phyloP scores from a whole-genome alignment of 768 basidiomycete genomes.

The Fomitopsis serialis region DNA sequence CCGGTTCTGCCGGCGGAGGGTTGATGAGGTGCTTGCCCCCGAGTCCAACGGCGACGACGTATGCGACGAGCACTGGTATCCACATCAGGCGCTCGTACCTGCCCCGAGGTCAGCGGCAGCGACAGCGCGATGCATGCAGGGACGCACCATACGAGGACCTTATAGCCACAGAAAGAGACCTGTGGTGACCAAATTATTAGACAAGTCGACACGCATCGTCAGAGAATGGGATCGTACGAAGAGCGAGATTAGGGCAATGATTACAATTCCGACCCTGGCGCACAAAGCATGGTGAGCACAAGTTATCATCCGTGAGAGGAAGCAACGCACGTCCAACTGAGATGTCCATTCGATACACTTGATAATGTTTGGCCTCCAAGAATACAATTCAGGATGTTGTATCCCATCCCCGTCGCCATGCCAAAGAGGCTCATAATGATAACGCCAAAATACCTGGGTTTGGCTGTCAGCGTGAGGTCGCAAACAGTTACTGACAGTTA shows the following conservation, averaged over 20 bases:
- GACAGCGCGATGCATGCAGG: not conserved
- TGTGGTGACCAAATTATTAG: slow-evolving; percentile 11
- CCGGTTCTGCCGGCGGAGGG: slow-evolving; percentile 43
- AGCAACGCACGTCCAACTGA: slow-evolving; percentile 45
- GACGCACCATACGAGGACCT: slow-evolving; percentile 51
- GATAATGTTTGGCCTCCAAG: slow-evolving; percentile 58
- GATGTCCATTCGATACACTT: slow-evolving; percentile 38
- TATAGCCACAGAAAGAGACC: slow-evolving; percentile 65
- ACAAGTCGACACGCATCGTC: not conserved
- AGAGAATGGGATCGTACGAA: slow-evolving; percentile 30
- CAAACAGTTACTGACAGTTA: too few relatives aligned
- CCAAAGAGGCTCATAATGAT: slow-evolving; percentile 43
- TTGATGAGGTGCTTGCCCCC: slow-evolving; percentile 63
- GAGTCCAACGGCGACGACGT: slow-evolving; percentile 65
- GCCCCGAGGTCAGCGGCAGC: slow-evolving; percentile 6
- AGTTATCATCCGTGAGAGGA: not conserved
- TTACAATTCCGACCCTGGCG: slow-evolving; percentile 72
- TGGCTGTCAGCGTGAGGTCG: not conserved
- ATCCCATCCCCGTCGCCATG: slow-evolving; percentile 48
- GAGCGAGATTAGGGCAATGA: slow-evolving; percentile 66
- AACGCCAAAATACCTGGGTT: slow-evolving; percentile 48
- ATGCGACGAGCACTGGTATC: slow-evolving; percentile 75
- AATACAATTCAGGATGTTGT: slow-evolving; percentile 54
- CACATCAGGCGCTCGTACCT: slow-evolving; percentile 75
- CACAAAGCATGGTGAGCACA: not conserved